A percentile compares a stretch with the other conserved stretches of the same genome.
Evolutionary conservation across 106 monocot species (phyloP).

Genomic region (Gastrodia elata): DNA sequence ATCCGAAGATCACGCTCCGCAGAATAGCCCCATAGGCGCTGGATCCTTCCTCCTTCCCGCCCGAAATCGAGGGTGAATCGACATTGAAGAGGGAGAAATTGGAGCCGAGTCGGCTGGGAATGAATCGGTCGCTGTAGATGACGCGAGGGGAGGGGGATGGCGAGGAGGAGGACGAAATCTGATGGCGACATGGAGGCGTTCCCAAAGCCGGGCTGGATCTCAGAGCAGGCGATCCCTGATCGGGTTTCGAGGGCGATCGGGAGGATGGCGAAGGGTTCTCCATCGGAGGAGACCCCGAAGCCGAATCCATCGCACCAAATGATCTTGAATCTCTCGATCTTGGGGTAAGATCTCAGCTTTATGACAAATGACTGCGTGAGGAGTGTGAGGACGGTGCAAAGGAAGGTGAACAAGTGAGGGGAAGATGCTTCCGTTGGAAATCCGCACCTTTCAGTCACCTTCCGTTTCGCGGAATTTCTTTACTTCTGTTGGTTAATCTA

Average conservation of each 20-base stretch:
- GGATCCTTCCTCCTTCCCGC: constrained; percentile 20
- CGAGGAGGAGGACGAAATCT: constrained; percentile 8
- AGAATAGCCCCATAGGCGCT: constrained; percentile 52
- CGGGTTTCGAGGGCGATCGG: constrained; percentile 7
- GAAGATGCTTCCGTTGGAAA: background rate
- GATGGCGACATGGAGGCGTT: constrained; percentile 4
- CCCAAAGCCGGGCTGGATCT: constrained; percentile 6
- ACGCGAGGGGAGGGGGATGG: constrained; percentile 20
- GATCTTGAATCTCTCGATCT: background rate
- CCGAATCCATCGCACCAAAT: background rate
- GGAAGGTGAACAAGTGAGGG: background rate
- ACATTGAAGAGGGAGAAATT: constrained; percentile 67
- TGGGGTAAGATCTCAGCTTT: background rate
- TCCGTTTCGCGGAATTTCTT: constrained; percentile 4
- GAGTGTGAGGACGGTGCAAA: background rate
- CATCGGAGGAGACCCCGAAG: constrained; percentile 8
- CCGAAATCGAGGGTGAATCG: constrained; percentile 1
- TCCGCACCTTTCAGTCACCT: background rate
- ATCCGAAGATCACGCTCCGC: constrained; percentile 57
- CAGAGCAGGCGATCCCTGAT: background rate
- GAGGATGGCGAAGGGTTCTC: constrained; percentile 19
- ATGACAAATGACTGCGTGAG: background rate
- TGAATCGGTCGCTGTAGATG: constrained; percentile 76
- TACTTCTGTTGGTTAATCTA: constrained; percentile 3
- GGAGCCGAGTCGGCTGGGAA: constrained; percentile 63